Evolutionary conservation across 441 rosid species (phyloP).

Genomic region (Erodium texanum): DNA sequence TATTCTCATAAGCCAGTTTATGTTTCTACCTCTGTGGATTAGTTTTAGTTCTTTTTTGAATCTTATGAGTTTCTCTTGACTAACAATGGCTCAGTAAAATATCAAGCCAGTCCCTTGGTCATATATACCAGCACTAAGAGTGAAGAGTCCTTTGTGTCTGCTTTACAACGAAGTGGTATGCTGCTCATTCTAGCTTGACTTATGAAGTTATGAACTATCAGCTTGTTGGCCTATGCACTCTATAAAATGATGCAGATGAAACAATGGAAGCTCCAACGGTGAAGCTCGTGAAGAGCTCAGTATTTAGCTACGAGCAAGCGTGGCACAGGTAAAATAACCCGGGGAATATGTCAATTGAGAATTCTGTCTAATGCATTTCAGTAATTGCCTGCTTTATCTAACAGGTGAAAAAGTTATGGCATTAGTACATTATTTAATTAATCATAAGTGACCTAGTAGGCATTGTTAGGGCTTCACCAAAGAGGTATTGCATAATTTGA

Average conservation of each 20-base stretch:
- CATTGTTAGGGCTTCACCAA: too few species aligned
- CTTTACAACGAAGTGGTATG: conserved; percentile 73
- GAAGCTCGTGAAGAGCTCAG: conserved; percentile 76
- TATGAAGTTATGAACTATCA: conserved; percentile 16
- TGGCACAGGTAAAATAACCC: conserved; percentile 73
- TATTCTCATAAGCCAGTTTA: conserved; percentile 9
- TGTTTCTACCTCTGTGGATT: neutral
- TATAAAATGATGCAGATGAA: conserved; percentile 48
- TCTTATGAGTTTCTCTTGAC: conserved; percentile 19
- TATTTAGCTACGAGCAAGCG: conserved; percentile 97
- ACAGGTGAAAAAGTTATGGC: neutral
- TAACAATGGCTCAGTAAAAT: conserved; percentile 48
- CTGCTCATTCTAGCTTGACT: conserved; percentile 10
- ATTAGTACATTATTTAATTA: neutral
- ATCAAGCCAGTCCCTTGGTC: conserved; percentile 69
- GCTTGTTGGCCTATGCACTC: conserved; percentile 22
- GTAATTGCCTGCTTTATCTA: conserved; percentile 1
- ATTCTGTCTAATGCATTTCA: conserved; percentile 12
- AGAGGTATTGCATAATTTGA: too few species aligned
- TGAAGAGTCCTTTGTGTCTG: conserved; percentile 75
- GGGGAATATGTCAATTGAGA: conserved; percentile 5
- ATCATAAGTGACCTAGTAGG: neutral
- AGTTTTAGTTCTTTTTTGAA: neutral
- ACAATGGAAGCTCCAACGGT: conserved; percentile 47
- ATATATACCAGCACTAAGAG: conserved; percentile 91